These are phyloP conservation scores for Martensiomyces pterosporus DNA, from an alignment of 192 early-diverging fungal genomes.

Conservation along the genomic window DNA sequence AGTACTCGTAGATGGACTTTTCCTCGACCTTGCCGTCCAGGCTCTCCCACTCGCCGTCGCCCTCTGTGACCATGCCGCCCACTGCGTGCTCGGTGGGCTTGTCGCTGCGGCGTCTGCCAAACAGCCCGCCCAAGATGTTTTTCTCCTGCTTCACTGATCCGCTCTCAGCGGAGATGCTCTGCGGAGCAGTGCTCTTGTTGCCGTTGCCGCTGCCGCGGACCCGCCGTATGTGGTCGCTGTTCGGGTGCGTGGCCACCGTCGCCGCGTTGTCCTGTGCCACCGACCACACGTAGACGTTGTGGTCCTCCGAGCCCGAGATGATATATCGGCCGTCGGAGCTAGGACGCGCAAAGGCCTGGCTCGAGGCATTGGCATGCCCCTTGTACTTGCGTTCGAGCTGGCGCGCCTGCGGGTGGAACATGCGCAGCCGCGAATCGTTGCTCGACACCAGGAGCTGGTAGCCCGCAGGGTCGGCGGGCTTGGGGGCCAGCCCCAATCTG, in stretches of 20 bases:
- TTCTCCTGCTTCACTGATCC: no score
- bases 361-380: slow-evolving; percentile 66
- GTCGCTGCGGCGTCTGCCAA: slow-evolving; percentile 9
- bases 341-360: slow-evolving; percentile 72
- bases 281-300: slow-evolving; percentile 67
- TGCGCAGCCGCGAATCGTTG: slow-evolving; percentile 77
- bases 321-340: slow-evolving; percentile 76
- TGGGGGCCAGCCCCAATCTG: slow-evolving; percentile 17
- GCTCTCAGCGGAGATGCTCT: slow-evolving; percentile 7
- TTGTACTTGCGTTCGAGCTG: slow-evolving; percentile 75
- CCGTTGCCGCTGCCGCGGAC: slow-evolving; percentile 20
- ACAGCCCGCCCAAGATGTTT: slow-evolving; percentile 25
- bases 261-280: slow-evolving; percentile 50
- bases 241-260: slow-evolving; percentile 40
- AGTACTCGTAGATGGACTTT: slow-evolving; percentile 53
- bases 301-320: slow-evolving; percentile 79
- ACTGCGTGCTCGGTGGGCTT: background rate
- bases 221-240: slow-evolving; percentile 32
- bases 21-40: slow-evolving; percentile 47
- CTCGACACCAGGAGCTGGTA: slow-evolving; percentile 51
- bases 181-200: slow-evolving; percentile 4
- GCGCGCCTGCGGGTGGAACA: slow-evolving; percentile 75
- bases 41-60: slow-evolving; percentile 47
- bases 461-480: slow-evolving; percentile 1
- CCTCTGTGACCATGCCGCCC: slow-evolving; percentile 28